Percentiles rank a stretch among this genome's conserved stretches.
These are phyloP conservation scores for Yarrowia keelungensis DNA, from an alignment of 805 yeast genomes.

Conservation along the genomic window DNA sequence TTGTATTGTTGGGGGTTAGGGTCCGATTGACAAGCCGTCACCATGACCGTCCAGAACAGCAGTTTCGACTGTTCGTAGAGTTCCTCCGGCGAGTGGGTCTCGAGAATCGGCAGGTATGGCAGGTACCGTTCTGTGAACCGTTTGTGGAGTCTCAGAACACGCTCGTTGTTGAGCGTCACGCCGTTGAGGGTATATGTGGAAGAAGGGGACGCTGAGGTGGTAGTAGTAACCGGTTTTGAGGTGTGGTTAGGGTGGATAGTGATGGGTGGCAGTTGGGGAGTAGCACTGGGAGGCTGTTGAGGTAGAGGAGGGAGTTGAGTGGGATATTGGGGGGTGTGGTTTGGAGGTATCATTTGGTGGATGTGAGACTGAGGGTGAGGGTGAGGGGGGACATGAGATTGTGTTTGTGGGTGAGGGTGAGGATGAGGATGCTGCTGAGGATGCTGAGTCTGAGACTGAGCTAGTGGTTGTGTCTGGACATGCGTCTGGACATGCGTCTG, in stretches of 20 bases:
- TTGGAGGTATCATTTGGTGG: too few relatives aligned
- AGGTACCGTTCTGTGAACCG: conserved; percentile 70
- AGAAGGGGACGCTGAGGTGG: conserved; percentile 40
- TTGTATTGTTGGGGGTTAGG: conserved; percentile 85
- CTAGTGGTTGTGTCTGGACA: too few relatives aligned
- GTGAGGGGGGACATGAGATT: background rate
- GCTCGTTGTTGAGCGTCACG: conserved; percentile 66
- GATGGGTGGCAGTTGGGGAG: conserved; percentile 6
- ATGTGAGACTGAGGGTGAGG: too few relatives aligned
- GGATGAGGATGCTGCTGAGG: background rate
- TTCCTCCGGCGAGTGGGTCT: conserved; percentile 73
- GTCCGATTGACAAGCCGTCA: conserved; percentile 84
- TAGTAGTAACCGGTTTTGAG: conserved; percentile 4
- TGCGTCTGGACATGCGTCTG: too few relatives aligned
- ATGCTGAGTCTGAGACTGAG: too few relatives aligned
- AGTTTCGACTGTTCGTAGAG: conserved; percentile 83
- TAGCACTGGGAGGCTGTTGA: conserved; percentile 13
- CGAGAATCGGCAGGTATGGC: conserved; percentile 81
- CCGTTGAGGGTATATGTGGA: conserved; percentile 79
- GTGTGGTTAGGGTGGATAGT: background rate
- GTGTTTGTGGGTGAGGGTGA: background rate
- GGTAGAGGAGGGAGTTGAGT: background rate
- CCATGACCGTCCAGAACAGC: conserved; percentile 88
- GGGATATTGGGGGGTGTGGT: background rate
- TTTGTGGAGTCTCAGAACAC: conserved; percentile 76